Evolutionary conservation across 2,329 filamentous ascomycete genomes (phyloP), one percentile per base, ranked within the genome.

Genomic region (Scorias spongiosa): DNA sequence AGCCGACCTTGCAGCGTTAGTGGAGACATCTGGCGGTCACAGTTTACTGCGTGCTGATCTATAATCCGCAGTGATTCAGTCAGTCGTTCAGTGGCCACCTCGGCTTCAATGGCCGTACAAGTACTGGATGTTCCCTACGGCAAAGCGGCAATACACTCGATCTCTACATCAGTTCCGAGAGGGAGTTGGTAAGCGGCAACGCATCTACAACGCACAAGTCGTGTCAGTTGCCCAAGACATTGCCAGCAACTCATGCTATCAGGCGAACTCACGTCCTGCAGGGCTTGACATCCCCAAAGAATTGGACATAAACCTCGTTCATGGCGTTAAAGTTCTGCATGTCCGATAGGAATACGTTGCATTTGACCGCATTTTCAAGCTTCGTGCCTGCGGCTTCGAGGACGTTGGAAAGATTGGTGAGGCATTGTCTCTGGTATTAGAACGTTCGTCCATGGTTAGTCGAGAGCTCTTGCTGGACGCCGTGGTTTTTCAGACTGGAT

Each of bases 261-360:
- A 36, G 15, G 11, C 32, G 51, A 50, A 47, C 50, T 46, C 41
- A 58, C 48, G 57, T 61, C 41, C 59, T 46, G 34, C 62, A 55
- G 11, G 57, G 58, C 49, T 62, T 58, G 12, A 48, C 45, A 26
- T 57, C 54, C 9, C 55, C 58, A 49, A 55, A 59, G 38, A 60
- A 62, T 42, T 46, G 46, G 34, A 41, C 49, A 45, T 75, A 78
- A 2, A 66, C 72, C 46, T 71, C 68, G 48, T 77, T 78, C 63
- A 79, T 71, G 9, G 65, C 63, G 0, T 66, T 69, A 55, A 81
- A 83, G 57, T 82, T 67, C 40, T 72, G 66, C 77, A 84, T 83
- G 46, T 71, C 69, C 1, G 72, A 74, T 15, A 84, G 57, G 55
- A 78, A 84, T 20, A 82, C 66, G 52, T 81, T 82, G 48, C 79